These are phyloP conservation scores for Fusarium fracticaudum DNA, from an alignment of 2,329 filamentous ascomycete species.

Conservation along the genomic window DNA sequence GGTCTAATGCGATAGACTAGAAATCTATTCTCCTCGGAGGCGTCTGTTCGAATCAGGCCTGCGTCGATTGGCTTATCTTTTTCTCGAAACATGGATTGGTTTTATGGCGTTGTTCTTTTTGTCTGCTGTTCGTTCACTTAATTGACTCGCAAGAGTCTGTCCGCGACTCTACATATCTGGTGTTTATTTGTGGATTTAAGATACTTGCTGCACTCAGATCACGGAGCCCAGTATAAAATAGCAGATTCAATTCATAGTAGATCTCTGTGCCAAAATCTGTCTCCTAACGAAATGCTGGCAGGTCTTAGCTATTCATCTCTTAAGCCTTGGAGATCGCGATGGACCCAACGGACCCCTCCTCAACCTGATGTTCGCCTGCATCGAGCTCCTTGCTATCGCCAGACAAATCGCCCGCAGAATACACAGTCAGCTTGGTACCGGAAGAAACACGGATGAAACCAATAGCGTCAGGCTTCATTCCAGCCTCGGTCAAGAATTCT, in stretches of 20 bases:
- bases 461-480: neutral
- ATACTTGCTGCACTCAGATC: too few species aligned
- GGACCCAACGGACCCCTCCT: neutral
- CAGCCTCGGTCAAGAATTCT: conserved; percentile 4
- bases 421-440: neutral
- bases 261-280: neutral
- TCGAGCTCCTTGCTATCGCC: neutral
- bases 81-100: fast-evolving
- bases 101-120: neutral
- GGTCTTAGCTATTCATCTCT: fast-evolving
- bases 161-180: too few species aligned
- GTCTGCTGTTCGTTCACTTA: neutral
- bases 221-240: fast-evolving
- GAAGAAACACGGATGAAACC: neutral
- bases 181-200: fast-evolving
- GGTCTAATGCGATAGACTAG: conserved; percentile 30
- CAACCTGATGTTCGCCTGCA: neutral
- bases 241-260: neutral
- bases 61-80: conserved; percentile 16
- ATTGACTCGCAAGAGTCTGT: neutral
- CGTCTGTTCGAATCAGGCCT: conserved; percentile 30
- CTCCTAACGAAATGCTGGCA: fast-evolving
- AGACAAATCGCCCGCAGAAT: neutral
- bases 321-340: neutral
- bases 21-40: conserved; percentile 29